Conservation (phyloP, 225 moss, liverwort and hornwort genomes). For the Marchantia paleacea region DNA sequence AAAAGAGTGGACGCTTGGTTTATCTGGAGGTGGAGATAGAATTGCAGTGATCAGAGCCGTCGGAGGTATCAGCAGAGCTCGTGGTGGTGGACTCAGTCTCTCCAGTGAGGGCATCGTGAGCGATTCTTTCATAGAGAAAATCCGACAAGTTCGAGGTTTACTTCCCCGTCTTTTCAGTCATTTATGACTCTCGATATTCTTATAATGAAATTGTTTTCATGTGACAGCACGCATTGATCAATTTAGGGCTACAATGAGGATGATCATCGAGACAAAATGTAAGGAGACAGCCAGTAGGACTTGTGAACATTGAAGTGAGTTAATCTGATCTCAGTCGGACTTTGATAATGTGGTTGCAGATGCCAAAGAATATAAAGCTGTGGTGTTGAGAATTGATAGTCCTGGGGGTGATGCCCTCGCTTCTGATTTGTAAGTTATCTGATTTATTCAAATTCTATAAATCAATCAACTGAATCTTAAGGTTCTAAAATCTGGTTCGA, state of each 20-base stretch:
- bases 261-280: background rate
- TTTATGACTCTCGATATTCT: background rate
- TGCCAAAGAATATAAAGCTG: constrained; percentile 51
- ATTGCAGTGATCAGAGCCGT: constrained; percentile 93
- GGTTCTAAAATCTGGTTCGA: too few species aligned
- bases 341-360: constrained; percentile 27
- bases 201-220: background rate
- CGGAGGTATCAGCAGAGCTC: constrained; percentile 72
- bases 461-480: too few species aligned
- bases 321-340: background rate
- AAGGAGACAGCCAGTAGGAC: background rate
- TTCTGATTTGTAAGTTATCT: constrained; percentile 49
- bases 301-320: background rate
- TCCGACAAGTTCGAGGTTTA: constrained; percentile 80
- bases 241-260: background rate
- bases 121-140: constrained; percentile 84
- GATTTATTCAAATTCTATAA: too few species aligned
- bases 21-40: constrained; percentile 70
- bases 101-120: constrained; percentile 81
- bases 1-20: constrained; percentile 70
- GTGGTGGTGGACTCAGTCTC: constrained; percentile 55
- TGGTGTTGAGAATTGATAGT: constrained; percentile 57
- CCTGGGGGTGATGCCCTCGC: constrained; percentile 64
- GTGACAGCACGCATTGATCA: too few species aligned
- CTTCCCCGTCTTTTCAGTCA: too few species aligned